Base-by-base conservation (phyloP, 2,329 filamentous ascomycete genomes). In the Alternaria metachromatica region DNA sequence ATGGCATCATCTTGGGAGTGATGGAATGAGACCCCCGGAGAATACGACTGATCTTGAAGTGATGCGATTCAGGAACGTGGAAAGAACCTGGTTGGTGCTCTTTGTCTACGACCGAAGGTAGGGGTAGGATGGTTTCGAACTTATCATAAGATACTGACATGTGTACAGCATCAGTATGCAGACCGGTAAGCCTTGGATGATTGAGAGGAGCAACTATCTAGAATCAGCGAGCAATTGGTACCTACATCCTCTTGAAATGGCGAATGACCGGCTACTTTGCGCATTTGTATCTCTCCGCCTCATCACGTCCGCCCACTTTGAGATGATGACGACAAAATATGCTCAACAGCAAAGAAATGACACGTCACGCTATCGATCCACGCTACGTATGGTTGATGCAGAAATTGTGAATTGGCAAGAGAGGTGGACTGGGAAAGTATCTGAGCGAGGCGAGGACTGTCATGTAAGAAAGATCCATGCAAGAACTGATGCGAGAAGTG, bases 201-300 rank as follows among this genome's bases (percentile, higher is more conserved):
- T 65, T 2, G 59, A 65, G 4, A 54, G 63, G 43, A 62, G 55
- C 33, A 37, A 12, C 6, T 62, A 46, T 20, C 13, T 65, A 2
- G 59, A 59, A n/a, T 55, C 50, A 18, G 63, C 21, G 12, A 48
- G 23, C 18, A 33, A 62, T 1, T 62, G 63, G 55, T 56, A 56
- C 12, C 6, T 7, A n/a, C 49, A 58, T 15, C 21, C 37, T 44
- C 59, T 65, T 55, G 58, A 51, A n/a, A 18, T 58, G 11, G n/a
- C 63, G 12, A 58, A 65, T 3, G 59, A 65, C 10, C 28, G 63
- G 10, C 25, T 65, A 18, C 59, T 65, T n/a, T 58, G 63, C 45
- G 58, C 63, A 37, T 65, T 62, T 13, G 59, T 65, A 25, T 41
- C 37, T 9, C 37, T 41, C 1, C 37, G 37, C 37, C n/a, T 41